Evolutionary conservation across 805 yeast species (phyloP).

Genomic region (Starmerella vaccinii): DNA sequence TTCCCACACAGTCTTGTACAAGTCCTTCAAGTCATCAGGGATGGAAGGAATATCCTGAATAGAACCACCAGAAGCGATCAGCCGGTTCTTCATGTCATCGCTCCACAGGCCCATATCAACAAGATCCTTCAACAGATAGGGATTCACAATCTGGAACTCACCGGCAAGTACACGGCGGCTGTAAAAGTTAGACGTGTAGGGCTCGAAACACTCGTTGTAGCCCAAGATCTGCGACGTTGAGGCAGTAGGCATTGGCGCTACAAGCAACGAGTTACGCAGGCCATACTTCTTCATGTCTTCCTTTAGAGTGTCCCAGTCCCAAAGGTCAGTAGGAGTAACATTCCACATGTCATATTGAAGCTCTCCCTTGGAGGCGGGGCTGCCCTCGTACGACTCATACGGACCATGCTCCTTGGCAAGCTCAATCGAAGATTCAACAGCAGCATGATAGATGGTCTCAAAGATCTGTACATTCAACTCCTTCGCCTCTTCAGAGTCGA

Average conservation of each 20-base stretch:
- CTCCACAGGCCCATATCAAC: slow-evolving; percentile 77
- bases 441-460: slow-evolving; percentile 92
- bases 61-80: slow-evolving; percentile 73
- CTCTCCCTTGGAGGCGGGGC: slow-evolving; percentile 80
- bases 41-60: slow-evolving; percentile 63
- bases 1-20: slow-evolving; percentile 97
- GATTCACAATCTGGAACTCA: slow-evolving; percentile 86
- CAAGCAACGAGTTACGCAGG: slow-evolving; percentile 62
- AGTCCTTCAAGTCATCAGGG: slow-evolving; percentile 60
- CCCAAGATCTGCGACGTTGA: slow-evolving; percentile 94
- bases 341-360: slow-evolving; percentile 86
- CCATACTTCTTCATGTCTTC: slow-evolving; percentile 52
- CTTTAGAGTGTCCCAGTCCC: slow-evolving; percentile 78
- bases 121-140: slow-evolving; percentile 71
- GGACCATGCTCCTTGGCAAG: slow-evolving; percentile 60
- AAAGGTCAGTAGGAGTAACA: slow-evolving; percentile 62
- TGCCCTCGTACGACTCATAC: slow-evolving; percentile 66
- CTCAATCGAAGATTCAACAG: slow-evolving; percentile 78
- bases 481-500: slow-evolving; percentile 73
- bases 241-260: slow-evolving; percentile 96
- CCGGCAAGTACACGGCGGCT: slow-evolving; percentile 86
- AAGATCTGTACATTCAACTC: slow-evolving; percentile 71
- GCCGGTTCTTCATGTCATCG: slow-evolving; percentile 63
- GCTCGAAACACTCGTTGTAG: slow-evolving; percentile 91
- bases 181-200: slow-evolving; percentile 86